Conservation (phyloP, 441 rosid genomes). For the Euphorbia schlechtendalii region DNA sequence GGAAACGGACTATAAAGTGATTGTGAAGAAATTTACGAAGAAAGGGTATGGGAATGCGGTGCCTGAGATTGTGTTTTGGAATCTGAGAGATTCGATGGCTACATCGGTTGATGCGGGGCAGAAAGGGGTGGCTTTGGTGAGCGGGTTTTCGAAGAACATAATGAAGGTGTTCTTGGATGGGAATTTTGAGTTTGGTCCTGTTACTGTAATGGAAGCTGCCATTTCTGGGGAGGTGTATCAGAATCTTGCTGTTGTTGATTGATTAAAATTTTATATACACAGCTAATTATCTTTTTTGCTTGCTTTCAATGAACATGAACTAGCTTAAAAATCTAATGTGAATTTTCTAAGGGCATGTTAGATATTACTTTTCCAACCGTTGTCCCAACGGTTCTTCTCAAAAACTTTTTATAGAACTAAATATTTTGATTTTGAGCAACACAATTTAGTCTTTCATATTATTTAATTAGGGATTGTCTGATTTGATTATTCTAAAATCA, state of each 20-base stretch:
- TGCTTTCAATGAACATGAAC: too few species aligned
- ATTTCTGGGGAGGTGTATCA: conserved; percentile 23
- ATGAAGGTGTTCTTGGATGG: conserved; percentile 41
- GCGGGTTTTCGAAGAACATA: conserved; percentile 59
- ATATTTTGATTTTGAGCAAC: too few species aligned
- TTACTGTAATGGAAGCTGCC: conserved; percentile 35
- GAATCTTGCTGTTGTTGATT: neutral
- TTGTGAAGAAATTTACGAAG: conserved; percentile 31
- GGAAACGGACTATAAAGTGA: conserved; percentile 43
- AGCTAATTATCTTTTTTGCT: too few species aligned
- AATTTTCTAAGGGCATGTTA: too few species aligned
- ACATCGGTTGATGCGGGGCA: conserved; percentile 38
- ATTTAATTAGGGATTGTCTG: too few species aligned
- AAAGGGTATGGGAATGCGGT: conserved; percentile 38
- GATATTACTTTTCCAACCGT: too few species aligned
- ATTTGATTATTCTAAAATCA: too few species aligned
- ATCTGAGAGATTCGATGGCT: conserved; percentile 48
- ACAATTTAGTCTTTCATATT: too few species aligned
- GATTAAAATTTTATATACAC: too few species aligned
- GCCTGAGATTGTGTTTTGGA: conserved; percentile 60
- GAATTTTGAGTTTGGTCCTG: conserved; percentile 31
- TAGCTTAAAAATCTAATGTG: too few species aligned
- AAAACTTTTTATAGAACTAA: too few species aligned
- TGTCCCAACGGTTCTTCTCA: too few species aligned
- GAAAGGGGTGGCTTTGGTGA: conserved; percentile 48